A percentile compares a stretch with the other conserved stretches of the same genome.
Conservation (phyloP, 1,284 basidiomycete species). For the Ganoderma lucidum region DNA sequence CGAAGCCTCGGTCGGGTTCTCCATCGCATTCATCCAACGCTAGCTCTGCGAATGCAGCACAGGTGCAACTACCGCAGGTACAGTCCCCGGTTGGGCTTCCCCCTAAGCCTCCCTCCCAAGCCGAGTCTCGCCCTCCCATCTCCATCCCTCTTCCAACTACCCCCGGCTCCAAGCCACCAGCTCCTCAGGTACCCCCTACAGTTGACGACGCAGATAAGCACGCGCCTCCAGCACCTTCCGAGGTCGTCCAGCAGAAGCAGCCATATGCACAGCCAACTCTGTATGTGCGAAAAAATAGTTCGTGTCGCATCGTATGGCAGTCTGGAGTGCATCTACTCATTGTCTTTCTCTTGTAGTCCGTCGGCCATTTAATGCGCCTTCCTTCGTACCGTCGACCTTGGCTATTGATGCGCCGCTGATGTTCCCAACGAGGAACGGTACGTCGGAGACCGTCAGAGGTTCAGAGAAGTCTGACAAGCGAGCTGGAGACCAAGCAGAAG, state of each 20-base stretch:
- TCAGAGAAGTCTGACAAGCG: not conserved
- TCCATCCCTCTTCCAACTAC: slow-evolving; percentile 13
- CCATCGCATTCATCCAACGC: slow-evolving; percentile 25
- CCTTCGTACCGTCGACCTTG: slow-evolving; percentile 30
- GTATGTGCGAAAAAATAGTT: slow-evolving; percentile 12
- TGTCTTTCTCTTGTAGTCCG: not conserved
- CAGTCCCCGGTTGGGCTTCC: slow-evolving; percentile 15
- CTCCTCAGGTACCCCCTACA: slow-evolving; percentile 12
- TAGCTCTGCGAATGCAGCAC: slow-evolving; percentile 15
- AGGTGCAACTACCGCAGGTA: not conserved
- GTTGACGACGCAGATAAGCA: not conserved
- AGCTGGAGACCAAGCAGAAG: slow-evolving; percentile 8
- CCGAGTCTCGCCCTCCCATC: slow-evolving; percentile 5
- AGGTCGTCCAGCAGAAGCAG: not conserved
- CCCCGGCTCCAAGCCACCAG: slow-evolving; percentile 11
- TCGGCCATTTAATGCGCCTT: slow-evolving; percentile 21
- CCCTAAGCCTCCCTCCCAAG: slow-evolving; percentile 17
- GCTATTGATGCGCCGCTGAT: slow-evolving; percentile 28
- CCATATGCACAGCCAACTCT: not conserved
- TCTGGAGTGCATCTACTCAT: not conserved
- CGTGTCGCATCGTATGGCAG: not conserved
- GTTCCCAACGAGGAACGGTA: slow-evolving; percentile 14
- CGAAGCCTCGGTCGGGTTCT: slow-evolving; percentile 21
- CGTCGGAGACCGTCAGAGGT: not conserved
- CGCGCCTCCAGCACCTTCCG: not conserved